Evolutionary conservation across 192 early-diverging fungal genomes (phyloP).

Genomic region (Lunasporangiospora selenospora): DNA sequence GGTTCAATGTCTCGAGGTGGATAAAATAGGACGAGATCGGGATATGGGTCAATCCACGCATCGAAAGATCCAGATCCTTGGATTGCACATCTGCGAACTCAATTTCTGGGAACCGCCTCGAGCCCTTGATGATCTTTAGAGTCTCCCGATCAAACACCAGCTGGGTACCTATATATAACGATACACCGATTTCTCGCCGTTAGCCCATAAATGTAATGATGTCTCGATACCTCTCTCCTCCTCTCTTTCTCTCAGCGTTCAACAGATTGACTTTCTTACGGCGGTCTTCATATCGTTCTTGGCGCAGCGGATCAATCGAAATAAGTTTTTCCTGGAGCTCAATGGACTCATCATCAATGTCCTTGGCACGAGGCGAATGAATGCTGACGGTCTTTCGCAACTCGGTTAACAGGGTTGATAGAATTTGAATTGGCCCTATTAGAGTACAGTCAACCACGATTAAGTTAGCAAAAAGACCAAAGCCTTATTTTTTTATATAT

Average conservation of each 20-base stretch:
- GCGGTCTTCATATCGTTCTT: constrained; percentile 62
- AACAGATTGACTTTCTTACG: too few species aligned
- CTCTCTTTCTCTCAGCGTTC: too few species aligned
- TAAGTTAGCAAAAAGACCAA: too few species aligned
- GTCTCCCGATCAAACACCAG: constrained; percentile 48
- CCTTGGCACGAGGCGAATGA: constrained; percentile 24
- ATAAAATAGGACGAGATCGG: constrained; percentile 36
- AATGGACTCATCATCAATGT: constrained; percentile 48
- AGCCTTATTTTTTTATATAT: too few species aligned
- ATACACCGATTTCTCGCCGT: too few species aligned
- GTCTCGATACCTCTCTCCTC: too few species aligned
- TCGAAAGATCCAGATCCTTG: constrained; percentile 22
- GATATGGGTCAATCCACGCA: constrained; percentile 45
- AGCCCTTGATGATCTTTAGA: constrained; percentile 22
- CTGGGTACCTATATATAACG: constrained; percentile 34
- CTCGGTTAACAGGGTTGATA: constrained; percentile 26
- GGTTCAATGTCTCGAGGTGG: constrained; percentile 31
- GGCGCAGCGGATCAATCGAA: constrained; percentile 59
- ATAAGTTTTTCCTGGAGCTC: constrained; percentile 57
- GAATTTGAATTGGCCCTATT: constrained; percentile 38
- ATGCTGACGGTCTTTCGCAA: constrained; percentile 19
- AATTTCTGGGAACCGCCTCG: constrained; percentile 25
- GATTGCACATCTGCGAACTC: constrained; percentile 20
- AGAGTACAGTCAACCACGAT: too few species aligned
- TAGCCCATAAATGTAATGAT: too few species aligned